Base-by-base conservation (phyloP, 495 filamentous ascomycete genomes). In the Aspergillus ellipticus region DNA sequence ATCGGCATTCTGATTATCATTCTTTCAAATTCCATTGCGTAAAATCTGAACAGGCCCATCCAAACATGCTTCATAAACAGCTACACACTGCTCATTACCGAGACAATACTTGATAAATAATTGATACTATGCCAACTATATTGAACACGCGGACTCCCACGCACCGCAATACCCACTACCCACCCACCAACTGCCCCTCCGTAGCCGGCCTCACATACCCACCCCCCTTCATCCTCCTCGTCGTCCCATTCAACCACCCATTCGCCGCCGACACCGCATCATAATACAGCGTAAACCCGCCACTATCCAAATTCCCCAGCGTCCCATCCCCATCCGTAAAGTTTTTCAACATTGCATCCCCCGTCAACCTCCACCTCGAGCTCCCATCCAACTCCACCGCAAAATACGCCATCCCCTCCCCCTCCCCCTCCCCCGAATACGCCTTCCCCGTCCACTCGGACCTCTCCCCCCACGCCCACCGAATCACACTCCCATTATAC, bases 281-380 rank as follows among this genome's bases (percentile, higher is more conserved):
- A 21, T 51, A 51, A 13, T 19, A 37, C n/a, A 51, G 4, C 11
- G 15, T 37, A 9, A n/a, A 51, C 10, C 48, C 48, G 26, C 37
- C 28, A n/a, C 51, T 55, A 7, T 55, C n/a, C 16, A 64, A 50
- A 28, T 64, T 64, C 16, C 47, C 42, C 24, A 58, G n/a, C 2
- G 17, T 49, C 8, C 42, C 16, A 3, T 52, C 31, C 7, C 55
- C 21, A 19, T 64, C 43, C 3, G 55, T 61, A 16, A 64, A 61
- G 31, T 60, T 61, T 7, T 56, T 43, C 4, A 64, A 16, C 17
- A 22, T 43, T 1, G 49, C 54, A 52, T 61, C 49, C 4, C 33
- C 29, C 15, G 58, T 64, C 52, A 64, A 26, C n/a, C 49, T 61
- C 61, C 61, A 64, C 15, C 4, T 54, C 26, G 55, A 58, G 1